Percentiles rank a stretch among this genome's conserved stretches.
Conservation (phyloP, 140 eudicot species). For the Anethum foeniculum region DNA sequence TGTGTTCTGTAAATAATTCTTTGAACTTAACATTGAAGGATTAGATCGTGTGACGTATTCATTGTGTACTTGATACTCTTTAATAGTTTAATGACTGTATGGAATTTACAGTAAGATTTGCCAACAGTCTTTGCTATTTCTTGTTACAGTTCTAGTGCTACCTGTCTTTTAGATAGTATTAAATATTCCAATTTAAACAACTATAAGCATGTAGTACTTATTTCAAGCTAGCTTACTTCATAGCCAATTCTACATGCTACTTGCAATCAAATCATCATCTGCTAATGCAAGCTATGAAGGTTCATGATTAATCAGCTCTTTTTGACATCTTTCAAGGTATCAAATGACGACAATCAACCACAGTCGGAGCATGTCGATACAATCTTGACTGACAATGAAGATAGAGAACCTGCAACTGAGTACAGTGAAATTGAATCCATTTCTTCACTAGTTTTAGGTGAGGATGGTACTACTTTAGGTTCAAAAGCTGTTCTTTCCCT, state of each 20-base stretch:
- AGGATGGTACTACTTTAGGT: slow-evolving; percentile 33
- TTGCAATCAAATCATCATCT: neutral
- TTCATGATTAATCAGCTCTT: neutral
- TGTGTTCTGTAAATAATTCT: neutral
- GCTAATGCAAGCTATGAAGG: neutral
- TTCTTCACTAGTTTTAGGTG: slow-evolving; percentile 32
- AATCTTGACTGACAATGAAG: slow-evolving; percentile 14
- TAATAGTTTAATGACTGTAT: neutral
- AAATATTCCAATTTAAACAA: neutral
- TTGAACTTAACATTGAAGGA: neutral
- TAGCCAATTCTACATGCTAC: slow-evolving; percentile 9
- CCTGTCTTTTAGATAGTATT: neutral
- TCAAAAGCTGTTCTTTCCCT: slow-evolving; percentile 26
- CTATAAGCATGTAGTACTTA: neutral
- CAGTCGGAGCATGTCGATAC: slow-evolving; percentile 22
- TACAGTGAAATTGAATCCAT: slow-evolving; percentile 21
- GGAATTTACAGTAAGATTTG: neutral
- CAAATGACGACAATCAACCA: slow-evolving; percentile 26
- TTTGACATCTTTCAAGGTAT: slow-evolving; percentile 30
- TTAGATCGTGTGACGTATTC: neutral
- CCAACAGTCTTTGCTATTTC: neutral
- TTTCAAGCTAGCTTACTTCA: neutral
- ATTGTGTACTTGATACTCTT: neutral
- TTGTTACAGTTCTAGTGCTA: neutral
- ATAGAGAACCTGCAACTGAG: slow-evolving; percentile 18